These are phyloP conservation scores for Tritrichomonas musculus DNA, from an alignment of 208 protist genomes.

Conservation along the genomic window DNA sequence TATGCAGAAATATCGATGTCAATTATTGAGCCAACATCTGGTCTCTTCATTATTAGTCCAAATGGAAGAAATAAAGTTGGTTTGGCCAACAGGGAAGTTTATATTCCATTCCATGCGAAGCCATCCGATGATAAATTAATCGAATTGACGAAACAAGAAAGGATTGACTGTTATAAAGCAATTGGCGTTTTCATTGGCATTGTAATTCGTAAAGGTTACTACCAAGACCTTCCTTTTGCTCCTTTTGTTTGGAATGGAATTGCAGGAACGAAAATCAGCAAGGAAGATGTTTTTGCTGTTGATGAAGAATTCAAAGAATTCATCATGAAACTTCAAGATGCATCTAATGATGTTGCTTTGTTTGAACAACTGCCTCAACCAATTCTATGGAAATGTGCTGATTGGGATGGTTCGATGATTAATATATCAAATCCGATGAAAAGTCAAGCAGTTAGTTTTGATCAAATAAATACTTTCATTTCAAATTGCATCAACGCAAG, in stretches of 20 bases:
- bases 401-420: not conserved
- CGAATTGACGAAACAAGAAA: not conserved
- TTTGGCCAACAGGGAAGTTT: not conserved
- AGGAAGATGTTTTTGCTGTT: not conserved
- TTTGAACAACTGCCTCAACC: not conserved
- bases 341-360: too few relatives aligned
- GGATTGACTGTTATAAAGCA: not conserved
- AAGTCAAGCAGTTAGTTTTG: not conserved
- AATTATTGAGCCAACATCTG: conserved; percentile 7
- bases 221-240: not conserved
- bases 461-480: not conserved
- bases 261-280: not conserved
- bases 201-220: not conserved
- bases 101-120: not conserved
- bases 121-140: too few relatives aligned
- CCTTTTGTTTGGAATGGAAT: not conserved
- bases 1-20: not conserved
- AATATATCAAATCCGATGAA: not conserved
- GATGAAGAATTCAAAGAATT: not conserved
- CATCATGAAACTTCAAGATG: not conserved
- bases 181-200: not conserved
- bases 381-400: not conserved
- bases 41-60: not conserved
- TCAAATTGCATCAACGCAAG: not conserved
- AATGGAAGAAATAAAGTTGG: not conserved